Percentiles rank a stretch among this genome's conserved stretches.
These are phyloP conservation scores for Exophiala viscosa DNA, from an alignment of 2,329 filamentous ascomycete genomes.

Conservation along the genomic window DNA sequence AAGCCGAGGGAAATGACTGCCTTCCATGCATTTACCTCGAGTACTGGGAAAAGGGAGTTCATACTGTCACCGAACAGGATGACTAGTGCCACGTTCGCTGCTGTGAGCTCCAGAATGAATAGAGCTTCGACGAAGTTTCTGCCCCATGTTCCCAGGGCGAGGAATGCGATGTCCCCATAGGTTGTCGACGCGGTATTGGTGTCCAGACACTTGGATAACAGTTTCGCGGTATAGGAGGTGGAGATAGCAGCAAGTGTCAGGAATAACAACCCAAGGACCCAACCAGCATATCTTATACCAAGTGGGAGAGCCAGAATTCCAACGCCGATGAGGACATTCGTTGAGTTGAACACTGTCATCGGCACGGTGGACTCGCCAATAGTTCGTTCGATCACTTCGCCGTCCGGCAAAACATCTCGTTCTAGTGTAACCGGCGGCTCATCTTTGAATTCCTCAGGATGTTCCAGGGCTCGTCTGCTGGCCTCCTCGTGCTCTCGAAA, in stretches of 20 bases:
- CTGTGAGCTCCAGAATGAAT: conserved; percentile 82
- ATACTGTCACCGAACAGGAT: conserved; percentile 93
- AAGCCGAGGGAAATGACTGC: conserved; percentile 74
- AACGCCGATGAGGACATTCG: conserved; percentile 87
- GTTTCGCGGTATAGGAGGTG: conserved; percentile 79
- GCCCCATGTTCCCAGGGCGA: conserved; percentile 80
- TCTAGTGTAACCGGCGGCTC: conserved; percentile 19
- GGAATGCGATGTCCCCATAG: conserved; percentile 88
- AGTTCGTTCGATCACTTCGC: conserved; percentile 76
- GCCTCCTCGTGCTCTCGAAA: conserved; percentile 51
- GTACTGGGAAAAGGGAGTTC: conserved; percentile 68
- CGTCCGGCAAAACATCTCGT: conserved; percentile 36
- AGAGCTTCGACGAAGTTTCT: conserved; percentile 78
- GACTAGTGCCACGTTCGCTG: conserved; percentile 81
- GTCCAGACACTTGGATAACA: conserved; percentile 85
- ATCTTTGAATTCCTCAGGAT: conserved; percentile 26
- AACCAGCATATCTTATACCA: conserved; percentile 81
- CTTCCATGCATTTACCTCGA: conserved; percentile 74
- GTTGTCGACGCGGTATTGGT: conserved; percentile 82
- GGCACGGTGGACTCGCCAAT: conserved; percentile 93
- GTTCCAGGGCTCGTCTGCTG: conserved; percentile 36
- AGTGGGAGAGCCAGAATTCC: conserved; percentile 85
- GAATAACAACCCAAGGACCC: conserved; percentile 75
- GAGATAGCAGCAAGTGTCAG: conserved; percentile 69
- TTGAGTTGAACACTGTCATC: conserved; percentile 94